These are phyloP conservation scores for Voacanga thouarsii DNA, from an alignment of 257 asterid genomes.

Conservation along the genomic window DNA sequence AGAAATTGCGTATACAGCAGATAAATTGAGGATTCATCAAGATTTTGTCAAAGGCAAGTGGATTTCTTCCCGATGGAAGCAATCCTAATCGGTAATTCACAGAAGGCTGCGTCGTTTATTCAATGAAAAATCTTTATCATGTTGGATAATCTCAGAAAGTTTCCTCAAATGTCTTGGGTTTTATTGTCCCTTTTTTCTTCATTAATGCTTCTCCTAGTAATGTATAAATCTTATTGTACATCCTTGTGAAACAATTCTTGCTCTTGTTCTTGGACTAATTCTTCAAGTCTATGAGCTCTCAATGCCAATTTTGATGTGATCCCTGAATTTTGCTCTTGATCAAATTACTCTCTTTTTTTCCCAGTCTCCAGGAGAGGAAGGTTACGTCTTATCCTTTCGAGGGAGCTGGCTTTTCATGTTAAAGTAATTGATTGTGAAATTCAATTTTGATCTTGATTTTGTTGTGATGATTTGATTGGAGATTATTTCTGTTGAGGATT, in stretches of 20 bases:
- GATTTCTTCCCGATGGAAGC: constrained; percentile 6
- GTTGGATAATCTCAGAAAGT: background rate
- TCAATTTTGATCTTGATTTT: too few species aligned
- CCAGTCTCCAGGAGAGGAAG: too few species aligned
- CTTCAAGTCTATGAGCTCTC: too few species aligned
- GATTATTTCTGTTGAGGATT: too few species aligned
- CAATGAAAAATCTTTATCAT: background rate
- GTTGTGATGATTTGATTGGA: too few species aligned
- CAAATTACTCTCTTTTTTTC: too few species aligned
- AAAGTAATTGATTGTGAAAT: too few species aligned
- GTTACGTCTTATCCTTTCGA: too few species aligned
- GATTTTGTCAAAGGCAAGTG: constrained; percentile 32
- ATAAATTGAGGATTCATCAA: constrained; percentile 30
- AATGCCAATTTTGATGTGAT: too few species aligned
- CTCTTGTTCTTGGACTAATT: background rate
- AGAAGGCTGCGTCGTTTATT: background rate
- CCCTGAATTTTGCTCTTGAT: too few species aligned
- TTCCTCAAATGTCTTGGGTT: background rate
- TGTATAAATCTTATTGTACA: background rate
- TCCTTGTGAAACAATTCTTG: background rate
- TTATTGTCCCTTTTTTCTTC: background rate
- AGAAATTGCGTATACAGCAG: constrained; percentile 19
- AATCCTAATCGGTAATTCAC: background rate
- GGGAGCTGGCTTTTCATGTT: too few species aligned
- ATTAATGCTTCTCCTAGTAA: background rate